phyloP scores from a whole-genome alignment of 73 alveolate species.

The Paramecium biaurelia region DNA sequence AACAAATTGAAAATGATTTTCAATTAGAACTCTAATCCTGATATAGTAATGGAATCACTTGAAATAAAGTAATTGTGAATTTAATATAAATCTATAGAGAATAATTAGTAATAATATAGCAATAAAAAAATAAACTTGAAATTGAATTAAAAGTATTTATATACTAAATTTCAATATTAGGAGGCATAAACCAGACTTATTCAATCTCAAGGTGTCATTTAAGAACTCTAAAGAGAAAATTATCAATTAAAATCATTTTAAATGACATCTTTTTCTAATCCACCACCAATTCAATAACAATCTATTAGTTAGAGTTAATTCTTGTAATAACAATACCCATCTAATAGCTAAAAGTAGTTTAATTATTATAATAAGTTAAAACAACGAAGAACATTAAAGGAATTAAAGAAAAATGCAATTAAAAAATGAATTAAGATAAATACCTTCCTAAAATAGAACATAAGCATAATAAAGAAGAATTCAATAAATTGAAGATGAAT shows the following conservation, averaged over 20 bases:
- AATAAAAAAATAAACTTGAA: slow-evolving; percentile 25
- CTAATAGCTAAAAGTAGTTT: not conserved
- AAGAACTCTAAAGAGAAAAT: not conserved
- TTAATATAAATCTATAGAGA: not conserved
- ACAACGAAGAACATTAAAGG: not conserved
- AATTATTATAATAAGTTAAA: not conserved
- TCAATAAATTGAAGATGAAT: not conserved
- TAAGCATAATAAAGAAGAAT: not conserved
- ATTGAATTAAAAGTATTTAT: not conserved
- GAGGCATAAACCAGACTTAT: slow-evolving; percentile 3
- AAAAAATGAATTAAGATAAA: not conserved
- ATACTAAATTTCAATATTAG: not conserved
- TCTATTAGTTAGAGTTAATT: not conserved
- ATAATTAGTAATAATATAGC: not conserved
- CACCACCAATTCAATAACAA: not conserved
- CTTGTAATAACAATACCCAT: not conserved
- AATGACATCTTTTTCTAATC: not conserved
- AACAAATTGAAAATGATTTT: not conserved
- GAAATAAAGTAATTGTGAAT: not conserved
- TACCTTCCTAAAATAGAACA: not conserved
- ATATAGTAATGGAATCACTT: slow-evolving; percentile 13
- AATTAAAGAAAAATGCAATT: not conserved
- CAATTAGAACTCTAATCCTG: slow-evolving; percentile 19
- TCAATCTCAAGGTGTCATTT: not conserved
- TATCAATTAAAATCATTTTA: not conserved